These are phyloP conservation scores for Epichloe coenophiala DNA, from an alignment of 2,329 filamentous ascomycete species.

Conservation along the genomic window DNA sequence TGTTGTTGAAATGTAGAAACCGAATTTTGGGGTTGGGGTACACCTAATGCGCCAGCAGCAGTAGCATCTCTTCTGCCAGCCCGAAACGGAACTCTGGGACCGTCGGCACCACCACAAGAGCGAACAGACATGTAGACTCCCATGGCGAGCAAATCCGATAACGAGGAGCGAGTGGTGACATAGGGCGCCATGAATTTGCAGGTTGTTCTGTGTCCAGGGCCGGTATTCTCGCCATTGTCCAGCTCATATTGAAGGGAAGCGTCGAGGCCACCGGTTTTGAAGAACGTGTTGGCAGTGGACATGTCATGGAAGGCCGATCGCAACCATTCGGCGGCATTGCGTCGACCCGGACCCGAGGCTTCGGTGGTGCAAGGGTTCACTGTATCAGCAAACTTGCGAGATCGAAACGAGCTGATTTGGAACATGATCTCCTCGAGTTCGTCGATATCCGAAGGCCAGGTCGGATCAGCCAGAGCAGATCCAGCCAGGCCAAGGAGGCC, in stretches of 20 bases:
- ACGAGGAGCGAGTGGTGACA: constrained; percentile 34
- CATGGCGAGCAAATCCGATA: constrained; percentile 45
- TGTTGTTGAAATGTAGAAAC: constrained; percentile 37
- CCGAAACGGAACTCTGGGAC: constrained; percentile 30
- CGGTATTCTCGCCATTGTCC: constrained; percentile 39
- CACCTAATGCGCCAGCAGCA: constrained; percentile 29
- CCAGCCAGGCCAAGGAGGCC: constrained; percentile 24
- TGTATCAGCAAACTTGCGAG: constrained; percentile 40
- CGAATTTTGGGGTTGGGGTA: constrained; percentile 45
- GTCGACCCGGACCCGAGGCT: constrained; percentile 37
- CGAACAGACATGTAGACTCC: constrained; percentile 45
- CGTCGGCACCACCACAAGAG: constrained; percentile 41
- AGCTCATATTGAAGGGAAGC: constrained; percentile 48
- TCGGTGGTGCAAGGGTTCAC: constrained; percentile 44
- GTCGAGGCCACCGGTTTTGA: constrained; percentile 40
- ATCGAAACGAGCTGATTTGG: constrained; percentile 39
- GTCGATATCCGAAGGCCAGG: constrained; percentile 46
- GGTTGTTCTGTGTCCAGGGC: constrained; percentile 39
- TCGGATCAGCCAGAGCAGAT: constrained; percentile 31
- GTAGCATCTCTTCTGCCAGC: constrained; percentile 42
- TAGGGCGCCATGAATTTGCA: constrained; percentile 40
- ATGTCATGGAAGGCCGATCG: constrained; percentile 50
- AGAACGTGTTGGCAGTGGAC: constrained; percentile 36
- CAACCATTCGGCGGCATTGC: constrained; percentile 48
- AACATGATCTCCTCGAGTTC: constrained; percentile 53